phyloP scores from a whole-genome alignment of 371 early-diverging fungal species.

The Zychaea mexicana region DNA sequence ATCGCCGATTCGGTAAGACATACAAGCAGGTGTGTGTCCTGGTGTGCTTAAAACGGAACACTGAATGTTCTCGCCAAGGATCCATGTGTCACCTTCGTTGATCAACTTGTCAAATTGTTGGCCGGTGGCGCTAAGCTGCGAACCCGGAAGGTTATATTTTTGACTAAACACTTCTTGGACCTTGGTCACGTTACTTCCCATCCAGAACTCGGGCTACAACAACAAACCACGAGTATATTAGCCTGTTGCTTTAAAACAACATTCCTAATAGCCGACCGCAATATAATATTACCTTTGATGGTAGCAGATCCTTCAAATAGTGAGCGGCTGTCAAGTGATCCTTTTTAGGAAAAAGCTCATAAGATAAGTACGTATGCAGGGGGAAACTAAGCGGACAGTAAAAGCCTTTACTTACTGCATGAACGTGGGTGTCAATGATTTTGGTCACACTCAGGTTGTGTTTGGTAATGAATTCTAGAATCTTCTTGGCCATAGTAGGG shows the following conservation, averaged over 20 bases:
- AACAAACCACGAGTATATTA: not conserved
- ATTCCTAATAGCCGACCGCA: no score
- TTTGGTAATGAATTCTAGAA: conserved; percentile 32
- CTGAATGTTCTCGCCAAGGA: conserved; percentile 39
- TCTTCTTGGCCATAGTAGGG: conserved; percentile 24
- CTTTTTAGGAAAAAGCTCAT: conserved; percentile 11
- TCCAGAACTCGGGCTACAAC: conserved; percentile 41
- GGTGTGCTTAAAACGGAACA: conserved; percentile 42
- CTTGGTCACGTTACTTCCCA: conserved; percentile 38
- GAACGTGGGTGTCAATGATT: conserved; percentile 53
- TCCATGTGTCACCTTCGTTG: conserved; percentile 30
- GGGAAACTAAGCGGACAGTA: not conserved
- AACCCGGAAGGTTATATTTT: conserved; percentile 29
- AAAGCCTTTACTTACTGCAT: conserved; percentile 33
- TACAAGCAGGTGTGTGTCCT: conserved; percentile 53
- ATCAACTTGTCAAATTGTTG: conserved; percentile 41
- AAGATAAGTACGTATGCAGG: not conserved
- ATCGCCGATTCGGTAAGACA: conserved; percentile 48
- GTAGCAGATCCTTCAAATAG: conserved; percentile 32
- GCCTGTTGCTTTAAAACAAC: not conserved
- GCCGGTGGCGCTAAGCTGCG: conserved; percentile 27
- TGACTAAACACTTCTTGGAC: conserved; percentile 43
- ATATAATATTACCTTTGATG: conserved; percentile 26
- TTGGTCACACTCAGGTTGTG: conserved; percentile 40
- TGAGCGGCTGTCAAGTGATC: conserved; percentile 48